Base-by-base conservation (phyloP, 805 yeast genomes). In the Brettanomyces naardenensis region DNA sequence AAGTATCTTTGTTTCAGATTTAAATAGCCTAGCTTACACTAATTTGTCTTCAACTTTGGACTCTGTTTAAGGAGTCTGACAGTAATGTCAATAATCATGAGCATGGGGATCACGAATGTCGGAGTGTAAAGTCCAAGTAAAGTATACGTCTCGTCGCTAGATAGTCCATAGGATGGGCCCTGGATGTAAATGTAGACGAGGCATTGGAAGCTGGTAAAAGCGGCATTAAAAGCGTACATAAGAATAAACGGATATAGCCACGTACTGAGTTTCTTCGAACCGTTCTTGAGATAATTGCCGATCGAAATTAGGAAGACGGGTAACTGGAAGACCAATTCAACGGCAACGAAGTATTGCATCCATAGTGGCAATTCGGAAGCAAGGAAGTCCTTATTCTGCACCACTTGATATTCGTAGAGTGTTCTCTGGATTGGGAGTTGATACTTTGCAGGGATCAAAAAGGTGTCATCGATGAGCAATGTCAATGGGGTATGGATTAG, bases 141-240 rank as follows among this genome's bases (percentile, higher is more conserved):
- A 10, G 69, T 70, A 37, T 45, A 42, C 10, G 60, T 49, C 31
- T 77, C 78, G 0, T 27, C 30, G 0, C 18, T 11, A 2, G 57
- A 42, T 35, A 78, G 54, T 0, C 73, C 75, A 27, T 62, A 44
- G 2, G 65, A 64, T 5, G 18, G 15, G 4, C 50, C 43, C 9
- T 62, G 49, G 2, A 47, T 22, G 15, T 48, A 48, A 13, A 79
- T 68, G 47, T 73, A 69, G n/a, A 68, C 53, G 45, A 83, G 59
- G 54, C 97, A 90, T 19, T 78, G 73, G 27, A 78, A 56, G 0
- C 96, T 87, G 4, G 96, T 87, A 36, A 82, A 63, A 4, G 80
- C 64, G 0, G 97, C 97, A 52, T 86, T 87, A 48, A 83, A 71
- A 3, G 90, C 95, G 57, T 92, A 90, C 5, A 79, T 50, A 11